Evolutionary conservation across 768 basidiomycete species (phyloP).

Genomic region (Rossbeevera mucosa): DNA sequence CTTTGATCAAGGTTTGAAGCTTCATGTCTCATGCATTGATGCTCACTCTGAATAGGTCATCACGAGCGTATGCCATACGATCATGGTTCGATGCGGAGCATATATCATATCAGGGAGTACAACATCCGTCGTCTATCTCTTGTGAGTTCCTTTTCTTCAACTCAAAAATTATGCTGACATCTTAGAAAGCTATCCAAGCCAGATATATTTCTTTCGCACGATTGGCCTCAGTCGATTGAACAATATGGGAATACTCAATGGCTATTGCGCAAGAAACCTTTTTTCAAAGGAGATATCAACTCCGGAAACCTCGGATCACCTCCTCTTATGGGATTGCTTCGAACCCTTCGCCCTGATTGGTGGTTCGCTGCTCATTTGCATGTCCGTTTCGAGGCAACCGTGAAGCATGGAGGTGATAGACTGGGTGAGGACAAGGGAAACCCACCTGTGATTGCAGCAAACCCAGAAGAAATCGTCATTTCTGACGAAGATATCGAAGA

Average conservation of each 20-base stretch:
- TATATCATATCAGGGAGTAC: conserved; percentile 89
- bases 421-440: background rate
- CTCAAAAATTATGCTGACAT: background rate
- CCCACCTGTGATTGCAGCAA: conserved; percentile 6
- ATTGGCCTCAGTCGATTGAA: conserved; percentile 90
- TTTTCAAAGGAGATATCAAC: conserved; percentile 67
- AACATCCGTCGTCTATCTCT: conserved; percentile 74
- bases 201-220: conserved; percentile 87
- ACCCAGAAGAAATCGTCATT: conserved; percentile 40
- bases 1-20: conserved; percentile 55
- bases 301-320: conserved; percentile 76
- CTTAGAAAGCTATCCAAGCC: conserved; percentile 49
- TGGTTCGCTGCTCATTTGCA: conserved; percentile 96
- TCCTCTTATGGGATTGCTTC: conserved; percentile 74
- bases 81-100: conserved; percentile 63
- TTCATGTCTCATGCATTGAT: background rate
- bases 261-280: conserved; percentile 72
- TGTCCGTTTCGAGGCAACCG: conserved; percentile 73
- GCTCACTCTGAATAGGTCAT: conserved; percentile 48
- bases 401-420: conserved; percentile 38
- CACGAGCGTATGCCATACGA: conserved; percentile 83
- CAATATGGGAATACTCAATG: conserved; percentile 64
- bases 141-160: conserved; percentile 34
- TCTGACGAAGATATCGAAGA: conserved; percentile 32
- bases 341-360: conserved; percentile 68